A percentile compares a stretch with the other conserved stretches of the same genome.
These are phyloP conservation scores for Pseudopediastrum boryanum DNA, from an alignment of 139 green algal genomes.

Conservation along the genomic window DNA sequence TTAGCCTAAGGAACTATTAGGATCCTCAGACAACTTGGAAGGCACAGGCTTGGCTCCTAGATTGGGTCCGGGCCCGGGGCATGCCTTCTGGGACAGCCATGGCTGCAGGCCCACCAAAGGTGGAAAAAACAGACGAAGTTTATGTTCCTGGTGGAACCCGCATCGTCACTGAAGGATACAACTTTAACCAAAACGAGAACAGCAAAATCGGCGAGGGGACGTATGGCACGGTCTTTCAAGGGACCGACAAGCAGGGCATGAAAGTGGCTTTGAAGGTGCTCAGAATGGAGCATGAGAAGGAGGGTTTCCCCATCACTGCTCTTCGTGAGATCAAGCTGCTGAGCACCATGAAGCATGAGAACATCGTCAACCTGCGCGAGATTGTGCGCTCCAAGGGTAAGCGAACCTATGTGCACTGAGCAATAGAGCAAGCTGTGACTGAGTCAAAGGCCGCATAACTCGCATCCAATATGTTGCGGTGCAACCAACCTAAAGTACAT, in stretches of 20 bases:
- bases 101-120: too few relatives aligned
- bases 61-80: background rate
- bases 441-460: too few relatives aligned
- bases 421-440: background rate
- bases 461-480: background rate
- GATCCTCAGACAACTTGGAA: background rate
- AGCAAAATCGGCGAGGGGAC: conserved; percentile 87
- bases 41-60: background rate
- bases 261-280: conserved; percentile 97
- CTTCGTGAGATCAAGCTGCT: conserved; percentile 99
- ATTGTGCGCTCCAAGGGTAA: conserved; percentile 90
- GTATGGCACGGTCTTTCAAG: conserved; percentile 74
- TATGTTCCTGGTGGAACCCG: conserved; percentile 58
- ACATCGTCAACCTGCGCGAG: conserved; percentile 96
- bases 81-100: background rate
- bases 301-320: conserved; percentile 99
- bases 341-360: conserved; percentile 84
- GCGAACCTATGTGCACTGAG: background rate
- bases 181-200: conserved; percentile 47
- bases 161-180: conserved; percentile 70
- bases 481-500: background rate
- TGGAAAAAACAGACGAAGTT: background rate
- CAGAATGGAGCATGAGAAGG: conserved; percentile 98
- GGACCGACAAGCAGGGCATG: conserved; percentile 52
- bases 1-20: background rate